Evolutionary conservation across 192 early-diverging fungal genomes (phyloP).

Genomic region (Backusella tuberculispora): DNA sequence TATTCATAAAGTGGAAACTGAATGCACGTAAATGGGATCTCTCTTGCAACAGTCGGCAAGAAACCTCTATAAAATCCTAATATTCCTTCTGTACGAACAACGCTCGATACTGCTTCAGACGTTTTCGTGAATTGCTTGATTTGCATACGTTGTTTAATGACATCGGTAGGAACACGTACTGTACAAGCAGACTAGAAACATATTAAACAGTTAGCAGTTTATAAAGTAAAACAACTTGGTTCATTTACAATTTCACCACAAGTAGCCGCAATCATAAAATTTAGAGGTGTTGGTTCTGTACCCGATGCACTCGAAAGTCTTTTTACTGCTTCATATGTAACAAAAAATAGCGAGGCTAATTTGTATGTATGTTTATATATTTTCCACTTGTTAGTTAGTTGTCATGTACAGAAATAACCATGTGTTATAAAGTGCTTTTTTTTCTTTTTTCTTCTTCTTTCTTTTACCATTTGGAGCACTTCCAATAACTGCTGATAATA

Average conservation of each 20-base stretch:
- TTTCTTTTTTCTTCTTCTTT: neutral
- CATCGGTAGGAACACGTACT: constrained; percentile 93
- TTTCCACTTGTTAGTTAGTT: neutral
- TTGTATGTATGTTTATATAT: neutral
- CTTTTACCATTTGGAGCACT: constrained; percentile 81
- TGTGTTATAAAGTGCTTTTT: neutral
- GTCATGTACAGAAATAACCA: too few species aligned
- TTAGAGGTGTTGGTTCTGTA: constrained; percentile 58
- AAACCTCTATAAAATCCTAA: constrained; percentile 93
- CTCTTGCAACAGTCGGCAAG: constrained; percentile 86
- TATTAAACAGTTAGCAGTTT: neutral
- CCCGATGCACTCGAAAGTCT: constrained; percentile 39
- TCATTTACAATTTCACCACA: constrained; percentile 81
- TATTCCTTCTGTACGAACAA: constrained; percentile 70
- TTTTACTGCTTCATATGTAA: constrained; percentile 88
- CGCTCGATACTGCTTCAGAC: constrained; percentile 64
- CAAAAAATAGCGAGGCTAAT: constrained; percentile 86
- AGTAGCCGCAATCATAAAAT: constrained; percentile 92
- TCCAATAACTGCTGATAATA: constrained; percentile 86
- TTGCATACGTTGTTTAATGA: constrained; percentile 96
- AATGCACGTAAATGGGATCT: constrained; percentile 95
- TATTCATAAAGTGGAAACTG: constrained; percentile 96
- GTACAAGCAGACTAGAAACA: constrained; percentile 75
- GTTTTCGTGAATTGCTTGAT: constrained; percentile 70
- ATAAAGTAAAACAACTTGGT: neutral